phyloP scores from a whole-genome alignment of 352 stramenopile species.

The Halophytophthora batemanensis region DNA sequence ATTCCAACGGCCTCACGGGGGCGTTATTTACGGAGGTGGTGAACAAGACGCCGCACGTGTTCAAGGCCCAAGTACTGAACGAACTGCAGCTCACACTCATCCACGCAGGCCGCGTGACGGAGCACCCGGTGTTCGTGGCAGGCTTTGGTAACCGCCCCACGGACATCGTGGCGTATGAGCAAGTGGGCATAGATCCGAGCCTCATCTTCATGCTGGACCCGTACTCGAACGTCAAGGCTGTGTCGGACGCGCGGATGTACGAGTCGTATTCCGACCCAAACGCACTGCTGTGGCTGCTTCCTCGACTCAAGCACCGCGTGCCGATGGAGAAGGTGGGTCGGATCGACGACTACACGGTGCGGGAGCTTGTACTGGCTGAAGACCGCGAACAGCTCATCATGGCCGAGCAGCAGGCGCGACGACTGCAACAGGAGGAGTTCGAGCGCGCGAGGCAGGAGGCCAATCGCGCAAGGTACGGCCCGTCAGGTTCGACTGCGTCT shows the following conservation, averaged over 20 bases:
- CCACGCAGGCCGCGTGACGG: constrained; percentile 59
- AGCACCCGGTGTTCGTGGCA: constrained; percentile 82
- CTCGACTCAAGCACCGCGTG: constrained; percentile 79
- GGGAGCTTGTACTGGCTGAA: constrained; percentile 71
- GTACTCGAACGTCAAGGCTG: constrained; percentile 72
- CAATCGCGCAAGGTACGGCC: constrained; percentile 20
- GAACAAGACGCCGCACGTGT: constrained; percentile 83
- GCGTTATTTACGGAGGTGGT: constrained; percentile 82
- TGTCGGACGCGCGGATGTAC: constrained; percentile 60
- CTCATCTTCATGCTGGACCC: constrained; percentile 83
- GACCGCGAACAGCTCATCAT: constrained; percentile 72
- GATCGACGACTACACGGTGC: constrained; percentile 84
- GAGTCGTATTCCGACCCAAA: constrained; percentile 83
- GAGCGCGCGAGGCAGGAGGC: constrained; percentile 34
- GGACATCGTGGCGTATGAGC: constrained; percentile 73
- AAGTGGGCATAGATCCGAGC: constrained; percentile 65
- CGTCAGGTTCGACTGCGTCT: constrained; percentile 13
- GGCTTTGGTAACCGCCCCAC: constrained; percentile 84
- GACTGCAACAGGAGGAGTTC: constrained; percentile 68
- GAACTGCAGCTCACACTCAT: constrained; percentile 81
- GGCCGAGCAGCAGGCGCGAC: constrained; percentile 56
- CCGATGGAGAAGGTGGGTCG: constrained; percentile 69
- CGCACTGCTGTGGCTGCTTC: constrained; percentile 72
- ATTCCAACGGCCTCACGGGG: constrained; percentile 73
- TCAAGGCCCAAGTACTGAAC: constrained; percentile 81